Evolutionary conservation across 2,329 filamentous ascomycete genomes (phyloP).

Genomic region (Pestalotiopsis sp.): DNA sequence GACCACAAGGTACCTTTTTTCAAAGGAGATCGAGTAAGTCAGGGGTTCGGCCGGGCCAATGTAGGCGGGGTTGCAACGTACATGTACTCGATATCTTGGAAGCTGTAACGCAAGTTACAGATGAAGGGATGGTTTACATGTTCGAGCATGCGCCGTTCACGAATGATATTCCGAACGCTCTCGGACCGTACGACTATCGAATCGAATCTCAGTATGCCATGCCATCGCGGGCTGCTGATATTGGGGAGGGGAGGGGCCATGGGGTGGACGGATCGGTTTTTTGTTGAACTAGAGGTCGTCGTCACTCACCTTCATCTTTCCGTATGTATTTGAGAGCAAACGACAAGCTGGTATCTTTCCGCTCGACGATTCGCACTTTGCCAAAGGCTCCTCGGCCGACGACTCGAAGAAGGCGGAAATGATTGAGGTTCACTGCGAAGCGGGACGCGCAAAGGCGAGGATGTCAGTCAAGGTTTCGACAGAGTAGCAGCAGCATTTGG

Average conservation of each 20-base stretch:
- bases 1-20: conserved; percentile 89
- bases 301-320: conserved; percentile 86
- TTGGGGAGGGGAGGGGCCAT: background rate
- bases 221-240: background rate
- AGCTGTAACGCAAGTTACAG: conserved; percentile 97
- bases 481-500: background rate
- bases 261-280: background rate
- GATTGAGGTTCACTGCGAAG: conserved; percentile 84
- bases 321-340: conserved; percentile 98
- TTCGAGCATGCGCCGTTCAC: conserved; percentile 96
- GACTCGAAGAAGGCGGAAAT: conserved; percentile 92
- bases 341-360: conserved; percentile 90
- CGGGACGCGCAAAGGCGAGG: background rate
- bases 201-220: conserved; percentile 13
- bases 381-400: conserved; percentile 98
- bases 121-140: conserved; percentile 97
- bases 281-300: background rate
- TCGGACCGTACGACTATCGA: conserved; percentile 88
- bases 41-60: background rate
- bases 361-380: conserved; percentile 97
- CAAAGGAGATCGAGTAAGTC: background rate
- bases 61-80: conserved; percentile 47
- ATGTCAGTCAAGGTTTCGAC: conserved; percentile 21
- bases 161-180: conserved; percentile 96
- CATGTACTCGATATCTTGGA: conserved; percentile 99